phyloP scores from a whole-genome alignment of 2,329 filamentous ascomycete genomes.

The Cadophora luteo-olivacea region DNA sequence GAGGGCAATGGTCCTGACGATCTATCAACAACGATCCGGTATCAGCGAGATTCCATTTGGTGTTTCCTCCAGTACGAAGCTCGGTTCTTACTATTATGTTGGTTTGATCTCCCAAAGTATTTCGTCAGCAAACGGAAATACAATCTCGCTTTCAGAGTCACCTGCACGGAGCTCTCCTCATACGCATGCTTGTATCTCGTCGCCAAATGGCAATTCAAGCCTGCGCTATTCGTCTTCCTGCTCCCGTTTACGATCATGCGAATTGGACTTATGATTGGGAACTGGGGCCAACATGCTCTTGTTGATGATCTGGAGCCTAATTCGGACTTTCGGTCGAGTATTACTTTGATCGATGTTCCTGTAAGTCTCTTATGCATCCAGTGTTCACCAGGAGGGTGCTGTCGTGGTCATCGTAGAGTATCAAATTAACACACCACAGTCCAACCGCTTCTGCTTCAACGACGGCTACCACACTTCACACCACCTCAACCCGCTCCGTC shows the following conservation, averaged over 20 bases:
- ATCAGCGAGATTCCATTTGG: slow-evolving; percentile 71
- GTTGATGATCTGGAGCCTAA: slow-evolving; percentile 77
- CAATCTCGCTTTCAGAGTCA: slow-evolving; percentile 59
- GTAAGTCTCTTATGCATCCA: slow-evolving; percentile 55
- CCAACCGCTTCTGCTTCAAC: slow-evolving; percentile 83
- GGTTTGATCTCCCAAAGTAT: slow-evolving; percentile 78
- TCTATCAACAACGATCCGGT: slow-evolving; percentile 76
- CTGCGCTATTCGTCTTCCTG: slow-evolving; percentile 67
- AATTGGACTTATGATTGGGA: slow-evolving; percentile 78
- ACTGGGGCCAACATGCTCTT: slow-evolving; percentile 85
- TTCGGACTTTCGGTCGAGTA: slow-evolving; percentile 80
- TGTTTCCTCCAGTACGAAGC: slow-evolving; percentile 76
- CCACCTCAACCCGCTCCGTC: slow-evolving; percentile 77
- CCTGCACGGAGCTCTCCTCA: slow-evolving; percentile 65
- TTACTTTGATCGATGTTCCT: slow-evolving; percentile 79
- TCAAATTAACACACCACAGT: slow-evolving; percentile 53
- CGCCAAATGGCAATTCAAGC: slow-evolving; percentile 54
- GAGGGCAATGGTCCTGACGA: slow-evolving; percentile 82
- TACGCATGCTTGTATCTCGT: slow-evolving; percentile 63
- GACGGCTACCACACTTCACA: slow-evolving; percentile 85
- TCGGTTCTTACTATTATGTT: slow-evolving; percentile 76
- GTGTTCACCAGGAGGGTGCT: too few relatives aligned
- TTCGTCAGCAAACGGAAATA: slow-evolving; percentile 69
- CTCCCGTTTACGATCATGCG: slow-evolving; percentile 71
- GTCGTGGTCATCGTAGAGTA: too few relatives aligned